Evolutionary conservation across 768 basidiomycete species (phyloP), one percentile per base, ranked within the genome.

Genomic region (Mycena olivaceomarginata): DNA sequence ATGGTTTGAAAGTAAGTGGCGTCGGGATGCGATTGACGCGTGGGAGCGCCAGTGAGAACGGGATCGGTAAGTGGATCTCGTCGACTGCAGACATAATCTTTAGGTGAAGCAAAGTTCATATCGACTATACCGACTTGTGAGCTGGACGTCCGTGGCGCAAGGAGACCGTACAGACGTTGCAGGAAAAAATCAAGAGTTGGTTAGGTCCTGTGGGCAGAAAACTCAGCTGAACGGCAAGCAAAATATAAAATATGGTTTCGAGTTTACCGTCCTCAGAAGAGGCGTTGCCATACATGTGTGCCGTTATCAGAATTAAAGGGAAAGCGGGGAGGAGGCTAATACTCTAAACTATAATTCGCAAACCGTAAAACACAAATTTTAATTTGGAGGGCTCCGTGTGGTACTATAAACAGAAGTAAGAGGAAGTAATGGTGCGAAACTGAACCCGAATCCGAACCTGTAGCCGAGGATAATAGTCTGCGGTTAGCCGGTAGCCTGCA

Each of bases 21-120:
- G 69, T 31, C 48, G n/a, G 39, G 31, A 48, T 43, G 70, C 63
- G 70, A 64, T 72, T 65, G 1, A n/a, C 41, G 62, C 62, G 62
- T 43, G 62, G 62, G 62, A 64, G 56, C 25, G 56, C 25, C 9
- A 57, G 22, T 31, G 25, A 57, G 56, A 57, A 31, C 25, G 56
- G 56, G 56, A 57, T 57, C 56, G 6, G n/a, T 18, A n/a, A 12
- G 59, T 37, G 5, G 62, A 64, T 64, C 62, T 64, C 62, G 25
- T 57, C 13, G 56, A 57, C 11, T 11, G 22, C n/a, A 41, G 39
- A 40, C 39, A 40, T 64, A 64, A 43, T 41, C 12, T 43, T 64
- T 18, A n/a, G 39, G 60, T 40, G 62, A 64, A 20, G 37, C 18
- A 3, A 18, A 22, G n/a, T 53, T 53, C 53, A 53, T 53, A 16